A percentile compares a stretch with the other conserved stretches of the same genome.
Evolutionary conservation across 2,329 filamentous ascomycete genomes (phyloP).

Genomic region (Leptographium procerum): DNA sequence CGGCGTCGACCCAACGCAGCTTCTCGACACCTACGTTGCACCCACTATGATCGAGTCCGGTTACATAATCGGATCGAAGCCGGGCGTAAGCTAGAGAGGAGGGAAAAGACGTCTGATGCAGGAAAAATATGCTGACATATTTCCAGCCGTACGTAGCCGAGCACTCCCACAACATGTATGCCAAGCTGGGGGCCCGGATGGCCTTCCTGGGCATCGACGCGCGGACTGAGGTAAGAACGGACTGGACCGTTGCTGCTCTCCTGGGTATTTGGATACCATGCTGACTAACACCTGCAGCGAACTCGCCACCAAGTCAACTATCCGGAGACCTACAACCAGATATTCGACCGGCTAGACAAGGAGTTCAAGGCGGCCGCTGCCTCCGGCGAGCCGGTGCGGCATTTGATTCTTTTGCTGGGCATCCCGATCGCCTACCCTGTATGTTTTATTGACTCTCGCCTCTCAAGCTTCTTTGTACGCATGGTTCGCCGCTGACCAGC

Average conservation of each 20-base stretch:
- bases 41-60: slow-evolving; percentile 46
- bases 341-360: slow-evolving; percentile 64
- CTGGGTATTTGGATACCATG: background rate
- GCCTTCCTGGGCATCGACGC: slow-evolving; percentile 86
- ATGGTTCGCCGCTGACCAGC: background rate
- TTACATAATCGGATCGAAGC: slow-evolving; percentile 67
- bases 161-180: slow-evolving; percentile 75
- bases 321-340: slow-evolving; percentile 73
- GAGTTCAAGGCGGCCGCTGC: slow-evolving; percentile 57
- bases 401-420: slow-evolving; percentile 77
- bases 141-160: slow-evolving; percentile 84
- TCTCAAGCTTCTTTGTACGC: background rate
- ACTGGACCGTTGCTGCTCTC: background rate
- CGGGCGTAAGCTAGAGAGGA: slow-evolving; percentile 44
- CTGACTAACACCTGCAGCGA: slow-evolving; percentile 50
- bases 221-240: slow-evolving; percentile 59
- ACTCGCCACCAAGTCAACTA: slow-evolving; percentile 94
- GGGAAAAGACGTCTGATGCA: background rate
- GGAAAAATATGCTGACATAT: slow-evolving; percentile 28
- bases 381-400: slow-evolving; percentile 67
- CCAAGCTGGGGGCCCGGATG: slow-evolving; percentile 70
- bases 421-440: slow-evolving; percentile 79
- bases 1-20: slow-evolving; percentile 58
- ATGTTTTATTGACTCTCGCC: slow-evolving; percentile 16
- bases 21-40: slow-evolving; percentile 63